Base-by-base conservation (phyloP, 345 rosid species). In the Heritiera littoralis region DNA sequence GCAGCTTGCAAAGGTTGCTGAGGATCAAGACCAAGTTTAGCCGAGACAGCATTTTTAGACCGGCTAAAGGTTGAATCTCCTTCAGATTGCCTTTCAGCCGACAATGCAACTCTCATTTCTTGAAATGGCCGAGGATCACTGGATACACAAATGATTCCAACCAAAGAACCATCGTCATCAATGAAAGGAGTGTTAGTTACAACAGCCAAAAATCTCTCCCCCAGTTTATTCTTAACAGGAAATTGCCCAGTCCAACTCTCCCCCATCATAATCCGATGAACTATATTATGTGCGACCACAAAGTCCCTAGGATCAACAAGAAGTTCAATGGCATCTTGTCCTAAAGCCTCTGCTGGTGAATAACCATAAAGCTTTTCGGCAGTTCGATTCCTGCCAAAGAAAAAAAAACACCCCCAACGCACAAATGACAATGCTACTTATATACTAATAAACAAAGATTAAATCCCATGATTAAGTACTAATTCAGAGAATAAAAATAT, bases 191-290 rank as follows among this genome's bases (percentile, higher is more conserved):
- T 89, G 77, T 88, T 88, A 14, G 97, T 94, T 1, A 87, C 92
- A 76, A 89, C 88, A 68, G 82, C 89, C 51, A 81, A 41, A 84
- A 96, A 86, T 63, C 85, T 91, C 71, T 90, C 90, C 66, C 94
- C 95, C 75, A 72, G 80, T 87, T 92, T 94, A 83, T 83, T 94
- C 91, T 83, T 96, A 32, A 90, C 88, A 0, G 98, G 97, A 85
- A 93, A 89, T 86, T 90, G 91, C n/a, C 99, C 99, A 0, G 93
- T 89, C 98, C 98, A 96, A 72, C 86, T 87, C 88, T 92, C 97
- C 65, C 99, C 99, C 84, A 51, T 72, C 6, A 55, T 82, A 32
- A 90, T 88, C 15, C 91, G 89, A 9, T 81, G 78, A 66, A 91
- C 81, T 38, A 96, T 89, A 66, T 78, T 80, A 63, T 85, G 83